Conservation (phyloP, 2,329 filamentous ascomycete species). For the Beauveria rudraprayagi region DNA sequence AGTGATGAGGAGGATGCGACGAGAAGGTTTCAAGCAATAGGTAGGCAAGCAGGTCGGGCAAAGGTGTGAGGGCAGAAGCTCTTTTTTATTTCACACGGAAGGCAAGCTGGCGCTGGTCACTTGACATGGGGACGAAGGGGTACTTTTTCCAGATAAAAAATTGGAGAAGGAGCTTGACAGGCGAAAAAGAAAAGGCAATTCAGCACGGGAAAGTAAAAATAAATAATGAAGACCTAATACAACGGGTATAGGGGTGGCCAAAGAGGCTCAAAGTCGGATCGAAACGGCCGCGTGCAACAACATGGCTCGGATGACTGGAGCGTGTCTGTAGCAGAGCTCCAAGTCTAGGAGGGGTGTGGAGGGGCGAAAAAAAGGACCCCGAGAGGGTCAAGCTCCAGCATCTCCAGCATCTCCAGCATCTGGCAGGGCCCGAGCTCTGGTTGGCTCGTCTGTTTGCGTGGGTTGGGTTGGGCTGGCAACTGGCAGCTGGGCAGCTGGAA, state of each 20-base stretch:
- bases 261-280: not conserved
- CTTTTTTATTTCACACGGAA: constrained; percentile 6
- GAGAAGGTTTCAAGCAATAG: not conserved
- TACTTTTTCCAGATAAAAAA: not conserved
- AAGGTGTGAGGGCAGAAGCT: constrained; percentile 2
- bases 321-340: not conserved
- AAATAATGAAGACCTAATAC: not conserved
- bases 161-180: not conserved
- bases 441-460: not conserved
- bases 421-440: not conserved
- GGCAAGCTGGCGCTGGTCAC: not conserved
- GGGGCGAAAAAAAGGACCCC: constrained; percentile 1
- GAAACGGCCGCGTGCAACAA: constrained; percentile 1
- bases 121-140: constrained; percentile 2
- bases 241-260: not conserved
- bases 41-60: not conserved
- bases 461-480: not conserved
- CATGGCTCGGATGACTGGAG: not conserved
- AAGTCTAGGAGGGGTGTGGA: not conserved
- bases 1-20: not conserved
- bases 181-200: not conserved
- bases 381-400: constrained; percentile 2
- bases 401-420: not conserved
- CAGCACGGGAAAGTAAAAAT: not conserved
- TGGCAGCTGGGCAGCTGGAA: not conserved